Evolutionary conservation across 768 basidiomycete species (phyloP).

Genomic region (Hysterangium stoloniferum): DNA sequence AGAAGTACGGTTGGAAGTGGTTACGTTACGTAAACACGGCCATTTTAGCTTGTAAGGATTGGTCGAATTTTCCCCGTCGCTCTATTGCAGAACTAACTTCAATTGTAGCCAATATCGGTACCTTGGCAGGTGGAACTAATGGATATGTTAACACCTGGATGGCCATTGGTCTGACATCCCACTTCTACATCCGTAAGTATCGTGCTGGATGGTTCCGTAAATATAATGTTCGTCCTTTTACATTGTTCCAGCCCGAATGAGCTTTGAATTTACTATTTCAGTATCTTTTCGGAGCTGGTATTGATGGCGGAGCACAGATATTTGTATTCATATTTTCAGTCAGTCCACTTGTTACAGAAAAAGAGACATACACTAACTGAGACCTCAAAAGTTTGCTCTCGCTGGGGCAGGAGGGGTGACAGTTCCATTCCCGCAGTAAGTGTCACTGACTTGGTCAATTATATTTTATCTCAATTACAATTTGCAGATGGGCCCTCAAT

Average conservation of each 20-base stretch:
- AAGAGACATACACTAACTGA: background rate
- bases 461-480: background rate
- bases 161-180: background rate
- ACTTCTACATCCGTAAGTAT: constrained; percentile 1
- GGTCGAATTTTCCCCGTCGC: no score
- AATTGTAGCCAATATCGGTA: background rate
- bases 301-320: background rate
- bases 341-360: background rate
- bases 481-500: background rate
- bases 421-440: background rate
- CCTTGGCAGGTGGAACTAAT: background rate
- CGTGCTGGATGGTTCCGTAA: constrained; percentile 1
- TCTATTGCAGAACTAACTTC: background rate
- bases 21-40: background rate
- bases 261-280: background rate
- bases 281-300: constrained; percentile 1
- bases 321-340: background rate
- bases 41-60: background rate
- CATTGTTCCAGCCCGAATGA: background rate
- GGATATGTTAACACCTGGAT: background rate
- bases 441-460: background rate
- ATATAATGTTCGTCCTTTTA: background rate
- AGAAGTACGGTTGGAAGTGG: background rate
- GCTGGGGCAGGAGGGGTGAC: background rate
- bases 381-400: background rate